A percentile compares a stretch with the other conserved stretches of the same genome.
phyloP scores from a whole-genome alignment of 2,329 filamentous ascomycete genomes.

The Ceratocystis ficicola region DNA sequence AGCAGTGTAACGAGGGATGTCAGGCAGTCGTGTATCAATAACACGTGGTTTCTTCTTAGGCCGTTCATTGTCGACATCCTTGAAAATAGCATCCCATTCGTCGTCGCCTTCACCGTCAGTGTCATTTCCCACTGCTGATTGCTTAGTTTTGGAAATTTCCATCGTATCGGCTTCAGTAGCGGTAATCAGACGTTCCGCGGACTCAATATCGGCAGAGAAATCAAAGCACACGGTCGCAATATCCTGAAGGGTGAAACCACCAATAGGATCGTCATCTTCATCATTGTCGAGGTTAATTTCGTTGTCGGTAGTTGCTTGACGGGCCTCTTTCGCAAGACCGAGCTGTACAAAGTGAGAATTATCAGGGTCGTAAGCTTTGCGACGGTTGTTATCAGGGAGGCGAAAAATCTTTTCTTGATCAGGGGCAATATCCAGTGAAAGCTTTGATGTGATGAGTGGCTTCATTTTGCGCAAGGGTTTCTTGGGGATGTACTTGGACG shows the following conservation, averaged over 20 bases:
- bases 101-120: conserved; percentile 29
- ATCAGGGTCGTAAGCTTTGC: conserved; percentile 43
- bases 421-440: conserved; percentile 70
- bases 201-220: conserved; percentile 24
- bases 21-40: conserved; percentile 46
- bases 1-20: conserved; percentile 47
- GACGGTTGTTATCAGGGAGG: conserved; percentile 38
- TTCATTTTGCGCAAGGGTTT: conserved; percentile 68
- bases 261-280: conserved; percentile 52
- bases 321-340: conserved; percentile 31
- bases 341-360: conserved; percentile 23
- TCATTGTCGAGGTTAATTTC: conserved; percentile 40
- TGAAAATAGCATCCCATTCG: conserved; percentile 51
- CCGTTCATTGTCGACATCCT: conserved; percentile 37
- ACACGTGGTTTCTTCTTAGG: conserved; percentile 57
- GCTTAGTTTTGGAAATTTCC: not conserved
- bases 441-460: conserved; percentile 71
- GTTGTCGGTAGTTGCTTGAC: conserved; percentile 27
- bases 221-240: conserved; percentile 61
- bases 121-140: conserved; percentile 22
- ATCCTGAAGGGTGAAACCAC: conserved; percentile 65
- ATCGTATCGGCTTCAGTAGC: conserved; percentile 4
- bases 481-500: conserved; percentile 66
- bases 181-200: conserved; percentile 19
- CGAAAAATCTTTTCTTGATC: conserved; percentile 82